Evolutionary conservation across 2,329 filamentous ascomycete species (phyloP).

Genomic region (Penicillium decumbens): DNA sequence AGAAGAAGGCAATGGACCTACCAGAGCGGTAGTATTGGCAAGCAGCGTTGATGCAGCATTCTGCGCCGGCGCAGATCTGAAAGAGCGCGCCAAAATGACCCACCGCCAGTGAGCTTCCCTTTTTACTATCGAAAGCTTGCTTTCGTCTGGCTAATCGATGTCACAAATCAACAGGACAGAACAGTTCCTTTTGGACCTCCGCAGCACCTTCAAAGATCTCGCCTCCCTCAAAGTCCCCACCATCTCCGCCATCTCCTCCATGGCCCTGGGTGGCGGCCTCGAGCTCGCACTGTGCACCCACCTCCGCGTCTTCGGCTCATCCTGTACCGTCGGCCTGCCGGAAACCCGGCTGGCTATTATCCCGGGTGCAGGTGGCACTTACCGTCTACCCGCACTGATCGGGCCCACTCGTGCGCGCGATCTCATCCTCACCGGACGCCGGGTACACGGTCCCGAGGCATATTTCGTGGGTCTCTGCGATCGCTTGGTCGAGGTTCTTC

Average conservation of each 20-base stretch:
- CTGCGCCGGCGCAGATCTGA: slow-evolving; percentile 91
- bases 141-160: not conserved
- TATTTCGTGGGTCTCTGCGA: slow-evolving; percentile 90
- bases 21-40: slow-evolving; percentile 75
- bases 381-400: slow-evolving; percentile 76
- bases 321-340: slow-evolving; percentile 73
- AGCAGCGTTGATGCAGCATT: slow-evolving; percentile 84
- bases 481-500: slow-evolving; percentile 74
- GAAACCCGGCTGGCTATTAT: slow-evolving; percentile 93
- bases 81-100: slow-evolving; percentile 74
- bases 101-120: slow-evolving; percentile 62
- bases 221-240: slow-evolving; percentile 78
- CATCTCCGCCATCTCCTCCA: slow-evolving; percentile 77
- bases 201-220: slow-evolving; percentile 68
- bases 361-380: slow-evolving; percentile 88
- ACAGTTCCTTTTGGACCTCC: slow-evolving; percentile 71
- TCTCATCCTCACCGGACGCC: slow-evolving; percentile 82
- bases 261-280: slow-evolving; percentile 87
- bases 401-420: slow-evolving; percentile 79
- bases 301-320: slow-evolving; percentile 79
- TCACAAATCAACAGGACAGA: slow-evolving; percentile 57
- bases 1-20: slow-evolving; percentile 55
- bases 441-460: slow-evolving; percentile 75
- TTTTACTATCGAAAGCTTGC: not conserved
- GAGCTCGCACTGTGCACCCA: slow-evolving; percentile 87